Conservation (phyloP, 257 asterid species). For the Fraxinus quadrangulata region DNA sequence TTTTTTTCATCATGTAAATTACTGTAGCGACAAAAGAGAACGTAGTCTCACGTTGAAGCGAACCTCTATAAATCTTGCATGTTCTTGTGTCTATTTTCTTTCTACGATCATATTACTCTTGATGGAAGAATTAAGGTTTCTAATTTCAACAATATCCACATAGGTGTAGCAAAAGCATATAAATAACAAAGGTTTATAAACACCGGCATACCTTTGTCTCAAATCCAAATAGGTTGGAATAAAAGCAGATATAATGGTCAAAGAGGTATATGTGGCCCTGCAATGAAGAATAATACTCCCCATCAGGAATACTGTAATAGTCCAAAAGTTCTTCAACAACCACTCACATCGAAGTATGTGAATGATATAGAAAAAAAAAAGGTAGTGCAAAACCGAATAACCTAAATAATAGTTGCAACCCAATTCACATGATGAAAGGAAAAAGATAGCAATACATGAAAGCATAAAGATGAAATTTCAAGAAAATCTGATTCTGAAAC, state of each 20-base stretch:
- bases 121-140: too few relatives aligned
- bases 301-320: conserved; percentile 9
- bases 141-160: background rate
- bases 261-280: conserved; percentile 98
- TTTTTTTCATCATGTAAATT: too few relatives aligned
- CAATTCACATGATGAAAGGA: conserved; percentile 8
- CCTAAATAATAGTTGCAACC: background rate
- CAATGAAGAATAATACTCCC: conserved; percentile 34
- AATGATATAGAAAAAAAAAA: conserved; percentile 18
- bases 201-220: conserved; percentile 83
- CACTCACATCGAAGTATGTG: conserved; percentile 3
- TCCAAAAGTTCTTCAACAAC: background rate
- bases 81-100: too few relatives aligned
- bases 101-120: too few relatives aligned
- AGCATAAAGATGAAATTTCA: conserved; percentile 13
- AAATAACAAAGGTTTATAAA: background rate
- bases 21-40: too few relatives aligned
- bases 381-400: conserved; percentile 9
- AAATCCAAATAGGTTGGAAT: conserved; percentile 92
- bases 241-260: conserved; percentile 82
- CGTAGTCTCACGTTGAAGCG: too few relatives aligned
- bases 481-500: conserved; percentile 4
- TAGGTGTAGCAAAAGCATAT: background rate
- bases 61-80: too few relatives aligned
- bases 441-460: conserved; percentile 4